phyloP scores from a whole-genome alignment of 306 rosid genomes.

The Castanea mollissima region DNA sequence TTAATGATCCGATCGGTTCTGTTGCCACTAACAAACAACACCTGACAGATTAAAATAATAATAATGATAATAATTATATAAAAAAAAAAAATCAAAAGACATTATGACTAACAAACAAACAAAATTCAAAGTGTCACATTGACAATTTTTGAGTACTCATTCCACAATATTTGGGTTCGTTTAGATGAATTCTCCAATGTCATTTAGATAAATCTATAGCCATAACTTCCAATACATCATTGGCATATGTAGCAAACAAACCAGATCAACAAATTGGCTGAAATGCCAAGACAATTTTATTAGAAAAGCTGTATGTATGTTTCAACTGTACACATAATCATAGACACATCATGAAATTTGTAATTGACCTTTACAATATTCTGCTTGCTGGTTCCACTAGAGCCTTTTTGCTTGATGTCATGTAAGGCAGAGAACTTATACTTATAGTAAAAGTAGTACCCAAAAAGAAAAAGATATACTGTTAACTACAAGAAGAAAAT shows the following conservation, averaged over 20 bases:
- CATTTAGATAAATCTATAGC: background rate
- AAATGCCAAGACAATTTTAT: background rate
- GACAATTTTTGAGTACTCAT: too few species aligned
- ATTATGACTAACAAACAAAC: too few species aligned
- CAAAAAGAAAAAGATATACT: conserved; percentile 60
- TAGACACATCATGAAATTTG: conserved; percentile 27
- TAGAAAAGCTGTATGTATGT: background rate
- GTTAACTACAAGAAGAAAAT: conserved; percentile 2
- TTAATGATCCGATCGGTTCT: too few species aligned
- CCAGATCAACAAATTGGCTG: background rate
- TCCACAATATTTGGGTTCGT: too few species aligned
- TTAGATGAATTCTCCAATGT: too few species aligned
- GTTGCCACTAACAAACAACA: too few species aligned
- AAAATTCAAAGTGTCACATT: too few species aligned
- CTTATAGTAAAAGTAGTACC: conserved; percentile 78
- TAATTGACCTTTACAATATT: conserved; percentile 56
- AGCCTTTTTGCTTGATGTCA: conserved; percentile 54
- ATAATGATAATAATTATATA: too few species aligned
- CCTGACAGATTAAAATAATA: too few species aligned
- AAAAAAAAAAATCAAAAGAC: too few species aligned
- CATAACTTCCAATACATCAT: background rate
- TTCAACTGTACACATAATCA: background rate
- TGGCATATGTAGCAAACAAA: background rate
- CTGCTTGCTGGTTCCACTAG: conserved; percentile 99
- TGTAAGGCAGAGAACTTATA: conserved; percentile 62